Evolutionary conservation across 306 rosid species (phyloP).

Genomic region (Fragaria iinumae): DNA sequence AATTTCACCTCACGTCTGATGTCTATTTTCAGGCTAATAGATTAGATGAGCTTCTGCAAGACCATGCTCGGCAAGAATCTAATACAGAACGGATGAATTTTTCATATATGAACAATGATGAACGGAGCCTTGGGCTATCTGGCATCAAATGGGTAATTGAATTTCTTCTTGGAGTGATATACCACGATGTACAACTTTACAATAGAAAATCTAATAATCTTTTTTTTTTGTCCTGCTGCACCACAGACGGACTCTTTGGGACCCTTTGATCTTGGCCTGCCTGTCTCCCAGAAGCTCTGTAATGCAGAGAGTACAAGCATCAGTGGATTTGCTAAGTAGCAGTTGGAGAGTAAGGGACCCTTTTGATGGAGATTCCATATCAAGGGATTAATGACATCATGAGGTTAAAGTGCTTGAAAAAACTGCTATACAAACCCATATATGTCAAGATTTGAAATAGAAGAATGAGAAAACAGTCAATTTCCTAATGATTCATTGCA

Average conservation of each 20-base stretch:
- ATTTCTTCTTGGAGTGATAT: constrained; percentile 10
- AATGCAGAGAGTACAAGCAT: constrained; percentile 45
- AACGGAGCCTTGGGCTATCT: constrained; percentile 78
- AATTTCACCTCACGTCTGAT: not conserved
- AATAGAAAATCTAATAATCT: no score
- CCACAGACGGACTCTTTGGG: constrained; percentile 72
- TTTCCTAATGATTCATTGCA: not conserved
- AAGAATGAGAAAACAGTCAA: not conserved
- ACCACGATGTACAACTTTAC: not conserved
- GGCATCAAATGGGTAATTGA: constrained; percentile 79
- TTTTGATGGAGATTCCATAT: constrained; percentile 1
- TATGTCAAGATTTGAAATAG: not conserved
- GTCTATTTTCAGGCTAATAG: constrained; percentile 40
- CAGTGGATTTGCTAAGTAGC: constrained; percentile 49
- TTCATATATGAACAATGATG: constrained; percentile 49
- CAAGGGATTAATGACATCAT: not conserved
- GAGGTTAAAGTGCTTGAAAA: not conserved
- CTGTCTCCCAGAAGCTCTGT: constrained; percentile 44
- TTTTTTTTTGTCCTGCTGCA: not conserved
- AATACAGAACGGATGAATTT: constrained; percentile 38
- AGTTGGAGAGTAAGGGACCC: constrained; percentile 21
- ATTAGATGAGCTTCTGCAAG: constrained; percentile 40
- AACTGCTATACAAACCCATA: not conserved
- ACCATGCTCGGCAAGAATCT: constrained; percentile 38
- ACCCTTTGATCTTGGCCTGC: constrained; percentile 81